Conservation (phyloP, 129 eudicot species). For the Artemisia tridentata region DNA sequence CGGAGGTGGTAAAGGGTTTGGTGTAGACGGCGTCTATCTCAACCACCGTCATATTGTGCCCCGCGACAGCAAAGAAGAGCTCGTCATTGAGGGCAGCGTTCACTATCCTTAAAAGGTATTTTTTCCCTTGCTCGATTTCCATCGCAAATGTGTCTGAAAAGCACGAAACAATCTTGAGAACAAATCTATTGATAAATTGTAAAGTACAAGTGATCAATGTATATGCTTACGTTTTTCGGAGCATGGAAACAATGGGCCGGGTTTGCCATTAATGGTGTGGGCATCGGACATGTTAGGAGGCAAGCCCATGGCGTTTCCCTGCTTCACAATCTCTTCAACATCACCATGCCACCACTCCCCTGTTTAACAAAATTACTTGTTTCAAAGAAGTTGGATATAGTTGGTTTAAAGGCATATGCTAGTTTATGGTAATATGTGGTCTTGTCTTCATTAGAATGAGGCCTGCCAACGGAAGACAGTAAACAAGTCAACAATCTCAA, state of each 20-base stretch:
- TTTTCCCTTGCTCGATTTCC: constrained; percentile 50
- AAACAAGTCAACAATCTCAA: neutral
- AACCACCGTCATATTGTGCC: constrained; percentile 50
- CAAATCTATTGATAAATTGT: too few relatives aligned
- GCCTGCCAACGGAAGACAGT: neutral
- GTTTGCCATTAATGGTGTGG: constrained; percentile 54
- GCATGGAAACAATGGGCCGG: constrained; percentile 48
- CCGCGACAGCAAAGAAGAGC: constrained; percentile 45
- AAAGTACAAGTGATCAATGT: neutral
- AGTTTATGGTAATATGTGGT: too few relatives aligned
- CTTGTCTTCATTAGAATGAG: neutral
- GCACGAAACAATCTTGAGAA: neutral
- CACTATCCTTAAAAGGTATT: constrained; percentile 39
- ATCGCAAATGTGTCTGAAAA: constrained; percentile 42
- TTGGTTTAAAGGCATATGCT: too few relatives aligned
- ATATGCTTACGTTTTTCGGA: constrained; percentile 43
- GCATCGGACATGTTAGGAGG: constrained; percentile 52
- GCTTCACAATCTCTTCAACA: constrained; percentile 42
- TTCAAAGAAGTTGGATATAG: too few relatives aligned
- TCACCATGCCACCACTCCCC: constrained; percentile 50
- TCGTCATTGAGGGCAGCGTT: constrained; percentile 57
- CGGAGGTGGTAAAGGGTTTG: constrained; percentile 42
- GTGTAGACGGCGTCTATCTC: constrained; percentile 51
- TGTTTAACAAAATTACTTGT: constrained; percentile 2
- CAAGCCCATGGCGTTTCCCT: constrained; percentile 47